A percentile compares a stretch with the other conserved stretches of the same genome.
phyloP scores from a whole-genome alignment of 192 early-diverging fungal species.

The Rhizophlyctis rosea region DNA sequence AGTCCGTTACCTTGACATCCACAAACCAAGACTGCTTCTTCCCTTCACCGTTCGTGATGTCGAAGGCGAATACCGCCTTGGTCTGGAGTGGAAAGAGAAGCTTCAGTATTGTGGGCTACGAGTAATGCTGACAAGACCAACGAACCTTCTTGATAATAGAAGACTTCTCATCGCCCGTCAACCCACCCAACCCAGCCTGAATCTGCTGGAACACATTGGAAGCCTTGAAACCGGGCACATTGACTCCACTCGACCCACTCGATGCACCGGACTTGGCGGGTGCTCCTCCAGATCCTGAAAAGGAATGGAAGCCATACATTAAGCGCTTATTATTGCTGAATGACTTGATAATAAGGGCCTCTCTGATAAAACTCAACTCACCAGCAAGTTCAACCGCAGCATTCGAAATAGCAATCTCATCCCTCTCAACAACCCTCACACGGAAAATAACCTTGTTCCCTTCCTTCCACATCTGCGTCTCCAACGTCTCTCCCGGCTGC shows the following conservation, averaged over 20 bases:
- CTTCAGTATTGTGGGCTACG: not conserved
- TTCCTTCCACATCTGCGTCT: conserved; percentile 96
- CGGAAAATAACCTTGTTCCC: conserved; percentile 90
- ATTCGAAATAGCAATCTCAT: conserved; percentile 84
- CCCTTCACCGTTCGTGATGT: conserved; percentile 69
- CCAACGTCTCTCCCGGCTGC: conserved; percentile 94
- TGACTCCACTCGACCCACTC: conserved; percentile 40
- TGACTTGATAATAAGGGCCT: no score
- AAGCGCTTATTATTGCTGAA: no score
- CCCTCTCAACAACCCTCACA: conserved; percentile 89
- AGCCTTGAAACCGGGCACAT: conserved; percentile 70
- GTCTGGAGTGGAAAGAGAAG: conserved; percentile 24
- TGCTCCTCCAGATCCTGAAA: no score
- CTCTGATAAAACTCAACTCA: no score
- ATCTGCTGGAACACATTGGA: conserved; percentile 73
- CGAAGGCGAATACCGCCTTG: conserved; percentile 87
- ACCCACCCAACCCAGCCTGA: conserved; percentile 32
- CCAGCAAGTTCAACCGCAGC: conserved; percentile 83
- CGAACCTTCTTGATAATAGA: conserved; percentile 20
- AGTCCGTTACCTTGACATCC: conserved; percentile 80
- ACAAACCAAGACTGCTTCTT: conserved; percentile 77
- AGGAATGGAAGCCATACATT: no score
- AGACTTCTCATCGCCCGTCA: conserved; percentile 3
- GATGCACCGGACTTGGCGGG: no score
- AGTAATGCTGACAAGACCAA: not conserved